Base-by-base conservation (phyloP, 2,329 filamentous ascomycete genomes). In the Ceratocystis cacaofunesta region DNA sequence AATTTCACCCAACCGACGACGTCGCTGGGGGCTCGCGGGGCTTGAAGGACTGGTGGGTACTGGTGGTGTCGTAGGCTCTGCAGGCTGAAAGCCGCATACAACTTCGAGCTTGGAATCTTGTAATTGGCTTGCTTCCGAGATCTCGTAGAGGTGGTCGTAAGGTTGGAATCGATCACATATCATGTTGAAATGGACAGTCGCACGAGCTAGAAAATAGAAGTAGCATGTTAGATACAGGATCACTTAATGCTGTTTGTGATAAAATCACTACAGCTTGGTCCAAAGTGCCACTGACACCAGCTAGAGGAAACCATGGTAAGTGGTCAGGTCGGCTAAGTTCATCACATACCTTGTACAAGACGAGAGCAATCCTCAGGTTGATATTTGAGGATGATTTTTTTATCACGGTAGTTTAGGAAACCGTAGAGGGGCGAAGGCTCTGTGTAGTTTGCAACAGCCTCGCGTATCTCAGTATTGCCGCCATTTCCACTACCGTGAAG, bases 301-400 rank as follows among this genome's bases (percentile, higher is more conserved):
- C 36, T 15, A 41, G 3, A 15, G 3, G 12, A 15, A 12, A 12
- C 10, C 36, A 12, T 12, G 36, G 36, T 41, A 15, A 10, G 12
- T 12, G 4, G 3, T 4, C 12, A 41, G 10, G 3, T 50, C 46
- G 6, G 46, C 3, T 1, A 52, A 7, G 28, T 17, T 8, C 28
- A 32, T 28, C 22, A 74, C 84, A 70, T 76, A 96, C 94, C 94
- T 88, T 96, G 89, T 64, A 99, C 80, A 65, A 99, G 79, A 71
- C 94, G 84, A 69, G 94, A 97, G 69, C 92, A 92, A 67, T 87
- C 89, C 68, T 95, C 90, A 0, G 92, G 94, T 68, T 96, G 82
- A 74, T 94, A 96, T 77, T 94, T 96, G 74, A 99, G 83, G 68
- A 99, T 77, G 61, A 97, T 88, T 75, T 91, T 96, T 73, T 91